Evolutionary conservation across 2,329 filamentous ascomycete species (phyloP).

Genomic region (Pseudogymnoascus verrucosus): DNA sequence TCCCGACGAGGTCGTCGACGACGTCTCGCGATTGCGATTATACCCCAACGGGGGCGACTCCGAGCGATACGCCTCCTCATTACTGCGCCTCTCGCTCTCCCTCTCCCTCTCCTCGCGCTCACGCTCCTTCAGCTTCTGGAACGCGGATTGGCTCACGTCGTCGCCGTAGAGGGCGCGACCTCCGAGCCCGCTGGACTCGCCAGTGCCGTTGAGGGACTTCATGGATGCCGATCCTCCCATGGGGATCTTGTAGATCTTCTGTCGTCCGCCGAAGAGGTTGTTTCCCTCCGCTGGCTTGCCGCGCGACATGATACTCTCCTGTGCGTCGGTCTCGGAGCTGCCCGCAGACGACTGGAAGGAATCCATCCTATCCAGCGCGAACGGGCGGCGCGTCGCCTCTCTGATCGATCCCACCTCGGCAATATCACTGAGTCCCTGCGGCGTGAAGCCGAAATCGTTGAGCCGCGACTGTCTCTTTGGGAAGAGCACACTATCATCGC

Average conservation of each 20-base stretch:
- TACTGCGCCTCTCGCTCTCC: conserved; percentile 36
- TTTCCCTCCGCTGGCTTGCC: conserved; percentile 82
- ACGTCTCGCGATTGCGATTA: conserved; percentile 73
- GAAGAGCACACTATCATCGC: conserved; percentile 85
- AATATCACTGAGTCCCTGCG: conserved; percentile 65
- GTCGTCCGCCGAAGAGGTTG: conserved; percentile 84
- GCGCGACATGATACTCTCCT: conserved; percentile 75
- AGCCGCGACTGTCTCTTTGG: conserved; percentile 74
- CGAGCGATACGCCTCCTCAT: conserved; percentile 34
- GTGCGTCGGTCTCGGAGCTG: conserved; percentile 55
- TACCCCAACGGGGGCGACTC: conserved; percentile 55
- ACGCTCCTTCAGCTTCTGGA: conserved; percentile 61
- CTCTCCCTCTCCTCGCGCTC: conserved; percentile 42
- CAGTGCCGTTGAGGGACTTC: conserved; percentile 30
- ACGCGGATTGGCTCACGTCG: conserved; percentile 74
- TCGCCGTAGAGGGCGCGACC: conserved; percentile 74
- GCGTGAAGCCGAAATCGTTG: conserved; percentile 49
- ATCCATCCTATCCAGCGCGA: conserved; percentile 51
- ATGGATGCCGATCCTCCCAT: conserved; percentile 38
- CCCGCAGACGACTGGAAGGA: conserved; percentile 58
- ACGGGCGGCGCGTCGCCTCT: conserved; percentile 50
- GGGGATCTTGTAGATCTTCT: conserved; percentile 88
- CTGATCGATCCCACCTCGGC: conserved; percentile 81
- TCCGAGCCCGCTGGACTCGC: conserved; percentile 42
- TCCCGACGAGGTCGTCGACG: conserved; percentile 63